Evolutionary conservation across 2,329 filamentous ascomycete genomes (phyloP).

Genomic region (Arthrobotrys entomopaga): DNA sequence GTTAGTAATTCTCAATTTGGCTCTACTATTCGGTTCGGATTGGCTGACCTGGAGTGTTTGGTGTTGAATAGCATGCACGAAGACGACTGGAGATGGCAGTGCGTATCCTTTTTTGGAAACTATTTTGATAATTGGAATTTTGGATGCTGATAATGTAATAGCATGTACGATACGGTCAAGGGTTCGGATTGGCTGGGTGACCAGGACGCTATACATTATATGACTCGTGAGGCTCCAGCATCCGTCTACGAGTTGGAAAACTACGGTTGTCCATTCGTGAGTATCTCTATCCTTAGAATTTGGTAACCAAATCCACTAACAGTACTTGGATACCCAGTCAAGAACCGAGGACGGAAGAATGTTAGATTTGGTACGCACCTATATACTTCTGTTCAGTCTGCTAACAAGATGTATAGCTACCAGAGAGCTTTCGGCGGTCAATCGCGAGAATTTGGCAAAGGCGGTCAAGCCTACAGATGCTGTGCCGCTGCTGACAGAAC

Average conservation of each 20-base stretch:
- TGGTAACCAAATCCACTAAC: no score
- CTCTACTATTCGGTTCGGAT: not conserved
- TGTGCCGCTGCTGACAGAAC: slow-evolving; percentile 95
- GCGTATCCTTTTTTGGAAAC: slow-evolving; percentile 17
- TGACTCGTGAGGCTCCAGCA: slow-evolving; percentile 92
- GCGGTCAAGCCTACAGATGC: slow-evolving; percentile 97
- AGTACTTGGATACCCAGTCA: slow-evolving; percentile 63
- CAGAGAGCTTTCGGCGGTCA: slow-evolving; percentile 98
- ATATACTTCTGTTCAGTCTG: slow-evolving; percentile 56
- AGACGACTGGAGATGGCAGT: slow-evolving; percentile 97
- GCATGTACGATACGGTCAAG: slow-evolving; percentile 98
- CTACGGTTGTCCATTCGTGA: slow-evolving; percentile 88
- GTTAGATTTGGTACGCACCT: slow-evolving; percentile 64
- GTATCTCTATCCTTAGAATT: slow-evolving; percentile 15
- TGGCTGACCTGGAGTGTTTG: slow-evolving; percentile 16
- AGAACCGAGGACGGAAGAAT: slow-evolving; percentile 97
- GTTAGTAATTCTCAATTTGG: slow-evolving; percentile 57
- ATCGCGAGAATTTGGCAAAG: slow-evolving; percentile 93
- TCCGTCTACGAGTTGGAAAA: slow-evolving; percentile 95
- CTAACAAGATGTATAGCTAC: slow-evolving; percentile 70
- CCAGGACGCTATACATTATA: slow-evolving; percentile 98
- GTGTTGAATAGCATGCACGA: slow-evolving; percentile 76
- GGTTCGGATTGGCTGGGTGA: slow-evolving; percentile 97
- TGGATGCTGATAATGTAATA: slow-evolving; percentile 27
- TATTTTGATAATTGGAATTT: not conserved